Conservation (phyloP, 2,329 filamentous ascomycete genomes). For the Cladorrhinum sp. region DNA sequence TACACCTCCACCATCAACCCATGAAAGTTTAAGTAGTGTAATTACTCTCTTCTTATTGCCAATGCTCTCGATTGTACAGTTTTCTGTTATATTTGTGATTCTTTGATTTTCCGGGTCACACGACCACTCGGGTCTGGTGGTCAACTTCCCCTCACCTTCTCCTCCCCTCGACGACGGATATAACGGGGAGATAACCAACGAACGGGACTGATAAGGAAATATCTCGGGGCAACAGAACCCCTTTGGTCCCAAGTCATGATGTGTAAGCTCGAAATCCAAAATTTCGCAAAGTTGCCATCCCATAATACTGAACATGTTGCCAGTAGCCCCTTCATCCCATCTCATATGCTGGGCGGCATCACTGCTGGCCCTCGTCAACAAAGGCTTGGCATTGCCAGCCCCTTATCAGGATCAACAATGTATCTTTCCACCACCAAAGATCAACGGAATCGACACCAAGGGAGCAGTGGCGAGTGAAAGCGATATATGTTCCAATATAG, state of each 20-base stretch:
- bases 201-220: too few relatives aligned
- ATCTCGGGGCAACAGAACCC: not conserved
- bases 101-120: too few relatives aligned
- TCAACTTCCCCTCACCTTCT: not conserved
- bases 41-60: too few relatives aligned
- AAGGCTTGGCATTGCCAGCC: slow-evolving; percentile 12
- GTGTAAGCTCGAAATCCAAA: not conserved
- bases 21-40: too few relatives aligned
- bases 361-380: slow-evolving; percentile 8
- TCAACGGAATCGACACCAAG: slow-evolving; percentile 16
- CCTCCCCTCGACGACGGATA: not conserved
- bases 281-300: not conserved
- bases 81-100: too few relatives aligned
- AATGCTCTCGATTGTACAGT: not conserved
- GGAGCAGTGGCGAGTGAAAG: slow-evolving; percentile 72
- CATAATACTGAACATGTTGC: not conserved
- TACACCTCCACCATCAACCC: not conserved
- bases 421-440: not conserved
- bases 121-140: not conserved
- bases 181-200: not conserved
- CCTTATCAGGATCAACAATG: slow-evolving; percentile 1
- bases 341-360: not conserved
- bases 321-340: not conserved
- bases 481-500: slow-evolving; percentile 65
- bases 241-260: not conserved